Evolutionary conservation across 805 yeast species (phyloP), one percentile per base, ranked within the genome.

Genomic region (Yarrowia deformans): DNA sequence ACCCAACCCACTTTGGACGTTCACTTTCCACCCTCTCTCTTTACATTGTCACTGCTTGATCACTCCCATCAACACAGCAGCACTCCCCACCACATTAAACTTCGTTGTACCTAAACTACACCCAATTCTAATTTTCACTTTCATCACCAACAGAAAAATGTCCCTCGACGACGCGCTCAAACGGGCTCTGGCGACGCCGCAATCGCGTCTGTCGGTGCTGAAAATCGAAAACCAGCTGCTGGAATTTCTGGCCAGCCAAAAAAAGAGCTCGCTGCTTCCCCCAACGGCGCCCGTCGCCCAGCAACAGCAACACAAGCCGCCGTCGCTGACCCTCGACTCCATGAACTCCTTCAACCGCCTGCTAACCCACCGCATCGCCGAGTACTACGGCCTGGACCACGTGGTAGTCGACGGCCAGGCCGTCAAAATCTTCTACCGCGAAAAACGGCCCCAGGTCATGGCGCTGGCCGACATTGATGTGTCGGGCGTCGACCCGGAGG

Each of bases 341-440:
- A 83, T 87, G 83, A 90, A 90, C 76, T 87, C 92, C 2, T 90
- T 87, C 75, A 87, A 86, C 72, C 79, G 94, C 72, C 79, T 90
- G 56, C 77, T 90, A 68, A 83, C 89, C 0, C 93, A 90, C 76
- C 90, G 88, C 72, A 79, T 89, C 43, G 90, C 93, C 5, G 89
- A 87, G 46, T 88, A 88, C 75, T 88, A 88, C 74, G 79, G 81
- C 32, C 76, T 89, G 69, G 87, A 87, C 52, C 93, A 90, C 74
- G 82, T 82, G 9, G 78, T 85, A 13, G 84, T 74, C 39, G 87
- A 84, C 70, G 87, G 87, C 10, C 79, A 79, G 64, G 82, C 87
- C 29, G 79, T 83, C 32, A 75, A 81, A 7, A 79, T 83, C 9
- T 83, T 75, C 77, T 83, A 82, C 72, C 78, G 69, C 23, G 56